phyloP scores from a whole-genome alignment of 108 stramenopile genomes.

The Skeletonema tropicum region DNA sequence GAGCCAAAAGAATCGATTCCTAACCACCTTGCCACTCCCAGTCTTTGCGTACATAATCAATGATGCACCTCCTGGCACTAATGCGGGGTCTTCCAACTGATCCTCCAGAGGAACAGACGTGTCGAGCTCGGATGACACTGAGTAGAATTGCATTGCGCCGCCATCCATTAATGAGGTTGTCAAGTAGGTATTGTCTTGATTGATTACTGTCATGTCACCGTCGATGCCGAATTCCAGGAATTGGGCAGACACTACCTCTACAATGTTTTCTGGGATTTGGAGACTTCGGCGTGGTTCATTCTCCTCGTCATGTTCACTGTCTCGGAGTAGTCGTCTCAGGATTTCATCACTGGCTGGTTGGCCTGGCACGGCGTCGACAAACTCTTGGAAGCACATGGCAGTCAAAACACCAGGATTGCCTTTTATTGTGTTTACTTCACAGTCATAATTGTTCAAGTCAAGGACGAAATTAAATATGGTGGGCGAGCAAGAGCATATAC shows the following conservation, averaged over 20 bases:
- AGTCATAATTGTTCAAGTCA: not conserved
- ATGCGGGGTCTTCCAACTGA: constrained; percentile 10
- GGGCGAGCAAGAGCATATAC: not conserved
- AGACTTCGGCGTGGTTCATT: not conserved
- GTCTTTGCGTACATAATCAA: constrained; percentile 43
- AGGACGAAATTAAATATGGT: not conserved
- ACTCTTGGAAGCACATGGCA: not conserved
- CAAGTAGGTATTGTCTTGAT: constrained; percentile 33
- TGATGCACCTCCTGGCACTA: constrained; percentile 36
- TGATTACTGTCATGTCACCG: constrained; percentile 22
- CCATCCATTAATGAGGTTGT: constrained; percentile 16
- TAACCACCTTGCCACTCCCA: constrained; percentile 15
- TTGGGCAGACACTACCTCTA: constrained; percentile 46
- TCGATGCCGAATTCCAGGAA: constrained; percentile 35
- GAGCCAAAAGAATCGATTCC: constrained; percentile 49
- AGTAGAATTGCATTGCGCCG: constrained; percentile 17
- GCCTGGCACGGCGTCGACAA: not conserved
- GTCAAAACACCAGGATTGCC: not conserved
- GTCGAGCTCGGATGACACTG: constrained; percentile 20
- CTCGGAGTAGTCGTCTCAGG: too few relatives aligned
- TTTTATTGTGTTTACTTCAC: not conserved
- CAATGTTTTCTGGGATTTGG: not conserved
- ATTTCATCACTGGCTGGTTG: not conserved
- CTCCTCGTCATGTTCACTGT: not conserved
- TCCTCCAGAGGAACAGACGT: constrained; percentile 7